Conservation (phyloP, 1,284 basidiomycete species). For the Ustilago trichophora region DNA sequence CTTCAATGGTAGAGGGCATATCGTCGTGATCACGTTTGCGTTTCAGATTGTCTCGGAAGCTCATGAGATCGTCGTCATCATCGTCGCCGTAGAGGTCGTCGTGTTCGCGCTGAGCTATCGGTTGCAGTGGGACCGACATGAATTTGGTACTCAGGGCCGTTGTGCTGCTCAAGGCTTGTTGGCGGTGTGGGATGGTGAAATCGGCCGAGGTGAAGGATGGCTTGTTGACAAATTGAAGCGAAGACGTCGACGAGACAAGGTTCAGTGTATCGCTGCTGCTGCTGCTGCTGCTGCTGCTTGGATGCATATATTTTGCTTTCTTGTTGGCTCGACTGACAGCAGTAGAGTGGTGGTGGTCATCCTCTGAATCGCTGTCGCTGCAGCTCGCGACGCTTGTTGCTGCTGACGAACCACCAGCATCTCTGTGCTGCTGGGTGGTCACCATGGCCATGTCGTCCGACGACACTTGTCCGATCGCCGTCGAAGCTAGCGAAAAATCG, state of each 20-base stretch:
- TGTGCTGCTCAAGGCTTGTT: background rate
- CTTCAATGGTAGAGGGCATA: too few species aligned
- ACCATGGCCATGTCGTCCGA: too few species aligned
- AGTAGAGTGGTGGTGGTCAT: too few species aligned
- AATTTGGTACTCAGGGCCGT: background rate
- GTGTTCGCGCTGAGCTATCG: conserved; percentile 1
- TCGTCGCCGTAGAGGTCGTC: conserved; percentile 29
- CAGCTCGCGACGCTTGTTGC: conserved; percentile 10
- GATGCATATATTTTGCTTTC: background rate
- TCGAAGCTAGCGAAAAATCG: too few species aligned
- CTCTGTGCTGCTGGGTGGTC: too few species aligned
- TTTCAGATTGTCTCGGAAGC: conserved; percentile 8
- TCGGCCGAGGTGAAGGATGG: too few species aligned
- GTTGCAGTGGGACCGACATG: conserved; percentile 10
- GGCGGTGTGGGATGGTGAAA: background rate
- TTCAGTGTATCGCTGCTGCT: too few species aligned
- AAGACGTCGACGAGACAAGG: too few species aligned
- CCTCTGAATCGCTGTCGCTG: conserved; percentile 8
- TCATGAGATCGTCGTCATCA: conserved; percentile 28
- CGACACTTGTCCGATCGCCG: too few species aligned
- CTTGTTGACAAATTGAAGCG: too few species aligned
- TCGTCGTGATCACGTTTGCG: conserved; percentile 3
- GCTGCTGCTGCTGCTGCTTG: too few species aligned
- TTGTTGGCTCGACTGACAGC: background rate
- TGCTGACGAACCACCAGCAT: too few species aligned